A percentile compares a stretch with the other conserved stretches of the same genome.
These are phyloP conservation scores for Flaveria linearis DNA, from an alignment of 129 eudicot genomes.

Conservation along the genomic window DNA sequence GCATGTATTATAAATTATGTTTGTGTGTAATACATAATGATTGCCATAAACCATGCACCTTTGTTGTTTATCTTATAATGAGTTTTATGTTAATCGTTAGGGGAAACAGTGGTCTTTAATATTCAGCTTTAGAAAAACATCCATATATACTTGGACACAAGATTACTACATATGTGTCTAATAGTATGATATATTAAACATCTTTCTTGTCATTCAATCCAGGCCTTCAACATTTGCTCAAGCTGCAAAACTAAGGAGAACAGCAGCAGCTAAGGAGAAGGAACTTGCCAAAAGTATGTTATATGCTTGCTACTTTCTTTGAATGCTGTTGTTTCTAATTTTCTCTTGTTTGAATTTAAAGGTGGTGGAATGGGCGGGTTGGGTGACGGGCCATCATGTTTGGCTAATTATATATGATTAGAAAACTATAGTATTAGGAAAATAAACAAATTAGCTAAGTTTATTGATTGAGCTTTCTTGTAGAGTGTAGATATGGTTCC, in stretches of 20 bases:
- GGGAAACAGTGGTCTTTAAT: not conserved
- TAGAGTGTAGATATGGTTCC: not conserved
- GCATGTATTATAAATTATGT: not conserved
- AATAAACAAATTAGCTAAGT: not conserved
- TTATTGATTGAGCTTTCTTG: not conserved
- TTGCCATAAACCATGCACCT: not conserved
- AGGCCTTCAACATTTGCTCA: conserved; percentile 99
- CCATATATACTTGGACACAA: conserved; percentile 16
- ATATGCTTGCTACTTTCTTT: conserved; percentile 3
- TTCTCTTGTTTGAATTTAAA: not conserved
- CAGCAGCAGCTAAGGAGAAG: conserved; percentile 87
- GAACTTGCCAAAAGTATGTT: conserved; percentile 87
- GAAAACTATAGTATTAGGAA: not conserved
- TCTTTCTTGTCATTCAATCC: conserved; percentile 23
- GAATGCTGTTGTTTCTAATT: not conserved
- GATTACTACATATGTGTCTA: not conserved
- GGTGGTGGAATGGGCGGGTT: conserved; percentile 9
- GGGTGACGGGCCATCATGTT: not conserved
- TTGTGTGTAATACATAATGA: not conserved
- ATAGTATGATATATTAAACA: not conserved
- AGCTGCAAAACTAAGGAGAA: conserved; percentile 95
- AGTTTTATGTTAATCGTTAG: not conserved
- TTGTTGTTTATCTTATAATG: not conserved
- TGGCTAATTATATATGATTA: not conserved
- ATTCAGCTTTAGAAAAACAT: not conserved